A percentile compares a stretch with the other conserved stretches of the same genome.
phyloP scores from a whole-genome alignment of 805 yeast genomes.

The Starmera dryadoides region DNA sequence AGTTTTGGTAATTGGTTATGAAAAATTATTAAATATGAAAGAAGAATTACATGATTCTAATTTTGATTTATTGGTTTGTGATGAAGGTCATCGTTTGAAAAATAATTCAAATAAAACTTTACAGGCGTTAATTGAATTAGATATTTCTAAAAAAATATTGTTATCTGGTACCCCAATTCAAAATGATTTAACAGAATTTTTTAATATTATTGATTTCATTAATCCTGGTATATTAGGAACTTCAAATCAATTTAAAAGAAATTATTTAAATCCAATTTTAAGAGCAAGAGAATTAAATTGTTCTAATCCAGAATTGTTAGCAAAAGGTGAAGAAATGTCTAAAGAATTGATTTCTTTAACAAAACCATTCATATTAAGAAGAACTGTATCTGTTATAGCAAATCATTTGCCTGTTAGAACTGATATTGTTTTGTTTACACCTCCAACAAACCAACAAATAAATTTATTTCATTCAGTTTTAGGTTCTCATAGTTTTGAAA shows the following conservation, averaged over 20 bases:
- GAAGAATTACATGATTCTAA: slow-evolving; percentile 13
- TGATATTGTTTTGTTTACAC: slow-evolving; percentile 70
- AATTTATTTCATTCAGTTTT: slow-evolving; percentile 45
- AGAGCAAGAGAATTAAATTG: slow-evolving; percentile 63
- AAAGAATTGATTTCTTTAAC: slow-evolving; percentile 60
- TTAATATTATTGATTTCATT: slow-evolving; percentile 69
- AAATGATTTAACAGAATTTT: slow-evolving; percentile 82
- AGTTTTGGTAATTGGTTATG: slow-evolving; percentile 83
- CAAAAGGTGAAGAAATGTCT: slow-evolving; percentile 54
- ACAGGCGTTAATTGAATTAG: slow-evolving; percentile 48
- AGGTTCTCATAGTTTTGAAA: slow-evolving; percentile 20
- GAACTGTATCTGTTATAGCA: slow-evolving; percentile 53
- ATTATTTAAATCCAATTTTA: slow-evolving; percentile 63
- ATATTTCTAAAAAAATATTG: slow-evolving; percentile 50
- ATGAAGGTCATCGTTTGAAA: slow-evolving; percentile 92
- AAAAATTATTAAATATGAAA: slow-evolving; percentile 46
- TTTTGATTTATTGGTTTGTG: slow-evolving; percentile 77
- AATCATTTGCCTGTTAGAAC: slow-evolving; percentile 66
- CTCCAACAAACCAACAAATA: slow-evolving; percentile 61
- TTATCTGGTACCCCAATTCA: slow-evolving; percentile 92
- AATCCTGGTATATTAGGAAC: slow-evolving; percentile 79
- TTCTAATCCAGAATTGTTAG: slow-evolving; percentile 37
- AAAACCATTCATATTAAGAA: slow-evolving; percentile 58
- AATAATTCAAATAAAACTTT: slow-evolving; percentile 58
- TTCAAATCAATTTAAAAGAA: slow-evolving; percentile 48